A percentile compares a stretch with the other conserved stretches of the same genome.
Conservation (phyloP, 345 rosid species). For the Eucalyptus sideroxylon region DNA sequence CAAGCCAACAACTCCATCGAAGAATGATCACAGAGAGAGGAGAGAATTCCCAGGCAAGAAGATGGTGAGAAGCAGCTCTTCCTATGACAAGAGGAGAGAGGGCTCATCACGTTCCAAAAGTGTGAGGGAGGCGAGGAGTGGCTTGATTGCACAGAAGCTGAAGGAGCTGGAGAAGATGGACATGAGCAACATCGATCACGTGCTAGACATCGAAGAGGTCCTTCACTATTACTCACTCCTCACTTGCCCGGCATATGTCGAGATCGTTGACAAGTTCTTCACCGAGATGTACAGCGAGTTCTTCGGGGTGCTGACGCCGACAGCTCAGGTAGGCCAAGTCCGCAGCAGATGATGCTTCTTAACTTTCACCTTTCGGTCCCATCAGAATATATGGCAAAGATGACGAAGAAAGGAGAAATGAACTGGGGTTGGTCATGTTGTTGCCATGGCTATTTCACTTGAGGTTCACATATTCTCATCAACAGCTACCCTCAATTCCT, state of each 20-base stretch:
- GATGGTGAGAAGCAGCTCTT: background rate
- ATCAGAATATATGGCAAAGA: background rate
- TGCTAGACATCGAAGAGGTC: constrained; percentile 62
- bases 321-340: background rate
- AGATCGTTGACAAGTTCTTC: constrained; percentile 67
- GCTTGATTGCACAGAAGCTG: constrained; percentile 30
- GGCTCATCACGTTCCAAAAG: constrained; percentile 1
- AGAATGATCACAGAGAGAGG: background rate
- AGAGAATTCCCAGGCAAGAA: background rate
- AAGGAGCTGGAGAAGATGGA: constrained; percentile 67
- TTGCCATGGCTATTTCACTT: background rate
- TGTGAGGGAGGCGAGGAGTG: constrained; percentile 14
- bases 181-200: constrained; percentile 42
- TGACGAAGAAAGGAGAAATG: background rate
- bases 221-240: constrained; percentile 69
- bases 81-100: constrained; percentile 1
- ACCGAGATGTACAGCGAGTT: constrained; percentile 51
- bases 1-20: background rate
- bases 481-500: background rate
- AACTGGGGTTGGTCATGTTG: background rate
- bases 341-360: background rate
- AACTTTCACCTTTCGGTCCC: background rate
- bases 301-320: background rate
- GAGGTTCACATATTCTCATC: background rate
- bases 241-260: constrained; percentile 55